Base-by-base conservation (phyloP, 2,329 filamentous ascomycete genomes). In the Fusarium siculi region DNA sequence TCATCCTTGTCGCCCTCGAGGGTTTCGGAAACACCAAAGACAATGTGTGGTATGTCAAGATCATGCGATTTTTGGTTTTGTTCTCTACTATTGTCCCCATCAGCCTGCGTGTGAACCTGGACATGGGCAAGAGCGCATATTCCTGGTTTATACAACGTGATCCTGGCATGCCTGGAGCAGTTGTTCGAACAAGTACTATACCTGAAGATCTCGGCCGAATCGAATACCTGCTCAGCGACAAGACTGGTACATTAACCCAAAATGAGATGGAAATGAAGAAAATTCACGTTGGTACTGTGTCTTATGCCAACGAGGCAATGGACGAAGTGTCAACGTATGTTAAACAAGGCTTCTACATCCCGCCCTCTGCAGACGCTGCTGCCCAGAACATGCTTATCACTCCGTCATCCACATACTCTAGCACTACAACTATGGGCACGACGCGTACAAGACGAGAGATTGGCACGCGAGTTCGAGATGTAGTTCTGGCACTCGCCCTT, bases 41-140 rank as follows among this genome's bases (percentile, higher is more conserved):
- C 25, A 89, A 90, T 60, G 84, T 89, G 30, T 99, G 96, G 96
- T 99, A 98, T 81, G 91, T 98, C 74, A 96, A 97, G 73, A 97
- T 98, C 77, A 96, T 97, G 91, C 92, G 96, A n/a, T 99, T 98
- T 80, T 85, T 99, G 72, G 97, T 99, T 68, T 87, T 99, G 2
- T 99, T 99, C 85, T 98, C 96, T n/a, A 98, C 96, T 0, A 99
- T 99, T 78, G 97, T 99, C 32, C 96, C 96, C 2, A 98, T 99
- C 82, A 97, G 95, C 83, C 86, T 99, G 75, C 93, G 96, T 56
- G 96, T 99, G 75, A 99, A 99, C 80, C 87, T 99, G 23, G 96
- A 99, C 79, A 92, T 99, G 89, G 97, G 96, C 43, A 99, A 99
- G 83, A 96, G 93, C 62, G 94, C 96, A 5, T 99, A 98, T 82